Evolutionary conservation across 2,329 filamentous ascomycete species (phyloP).

Genomic region (Verticillium klebahnii): DNA sequence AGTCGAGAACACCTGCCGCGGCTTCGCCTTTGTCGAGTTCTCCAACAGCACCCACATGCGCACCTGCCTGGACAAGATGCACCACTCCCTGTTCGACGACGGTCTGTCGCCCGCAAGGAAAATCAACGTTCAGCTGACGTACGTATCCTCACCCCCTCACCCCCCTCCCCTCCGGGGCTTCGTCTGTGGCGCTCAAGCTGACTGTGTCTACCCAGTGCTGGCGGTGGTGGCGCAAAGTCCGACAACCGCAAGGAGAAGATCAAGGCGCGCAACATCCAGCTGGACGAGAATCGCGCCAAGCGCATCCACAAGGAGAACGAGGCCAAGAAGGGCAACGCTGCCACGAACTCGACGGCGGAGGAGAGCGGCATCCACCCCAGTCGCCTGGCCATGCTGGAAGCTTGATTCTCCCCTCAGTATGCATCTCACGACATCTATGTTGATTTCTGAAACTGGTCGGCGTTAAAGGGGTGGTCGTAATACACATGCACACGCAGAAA

Average conservation of each 20-base stretch:
- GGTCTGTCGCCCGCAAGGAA: constrained; percentile 54
- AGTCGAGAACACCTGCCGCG: constrained; percentile 60
- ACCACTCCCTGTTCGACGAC: constrained; percentile 73
- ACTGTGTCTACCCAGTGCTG: constrained; percentile 52
- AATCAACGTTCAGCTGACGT: constrained; percentile 93
- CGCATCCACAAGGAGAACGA: constrained; percentile 40
- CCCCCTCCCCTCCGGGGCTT: background rate
- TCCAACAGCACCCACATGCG: constrained; percentile 83
- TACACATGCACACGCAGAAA: no score
- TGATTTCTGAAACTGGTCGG: no score
- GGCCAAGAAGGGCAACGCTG: constrained; percentile 29
- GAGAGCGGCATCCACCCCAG: constrained; percentile 44
- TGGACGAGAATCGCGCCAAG: constrained; percentile 60
- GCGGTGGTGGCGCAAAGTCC: constrained; percentile 81
- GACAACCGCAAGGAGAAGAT: constrained; percentile 71
- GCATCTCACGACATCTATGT: no score
- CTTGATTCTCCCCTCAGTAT: background rate
- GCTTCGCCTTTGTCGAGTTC: constrained; percentile 88
- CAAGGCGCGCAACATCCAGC: constrained; percentile 77
- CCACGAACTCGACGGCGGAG: constrained; percentile 15
- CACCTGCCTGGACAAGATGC: constrained; percentile 84
- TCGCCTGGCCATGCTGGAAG: constrained; percentile 30
- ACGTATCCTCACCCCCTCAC: constrained; percentile 27
- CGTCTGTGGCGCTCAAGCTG: background rate
- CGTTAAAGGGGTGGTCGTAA: no score